Conservation (phyloP, 495 filamentous ascomycete genomes). For the Penicillium dipodomyicola region DNA sequence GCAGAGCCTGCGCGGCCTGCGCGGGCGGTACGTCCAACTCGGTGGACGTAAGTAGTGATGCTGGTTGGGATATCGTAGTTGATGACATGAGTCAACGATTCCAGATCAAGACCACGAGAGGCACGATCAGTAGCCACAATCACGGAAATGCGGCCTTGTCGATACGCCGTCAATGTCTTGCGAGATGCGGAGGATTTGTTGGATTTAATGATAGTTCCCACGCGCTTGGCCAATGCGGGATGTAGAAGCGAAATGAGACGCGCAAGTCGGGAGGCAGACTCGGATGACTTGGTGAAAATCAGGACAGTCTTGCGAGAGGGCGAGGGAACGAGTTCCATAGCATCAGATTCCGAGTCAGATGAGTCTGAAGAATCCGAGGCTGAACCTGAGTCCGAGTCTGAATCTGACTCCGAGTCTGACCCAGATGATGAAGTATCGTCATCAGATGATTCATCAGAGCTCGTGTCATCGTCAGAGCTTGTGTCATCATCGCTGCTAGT, state of each 20-base stretch:
- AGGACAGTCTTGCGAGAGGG: slow-evolving; percentile 50
- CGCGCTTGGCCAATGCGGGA: slow-evolving; percentile 53
- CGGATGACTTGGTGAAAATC: slow-evolving; percentile 87
- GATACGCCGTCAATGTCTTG: slow-evolving; percentile 62
- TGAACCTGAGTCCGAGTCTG: slow-evolving; percentile 24
- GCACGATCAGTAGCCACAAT: slow-evolving; percentile 90
- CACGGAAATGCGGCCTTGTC: slow-evolving; percentile 60
- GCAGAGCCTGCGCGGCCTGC: slow-evolving; percentile 74
- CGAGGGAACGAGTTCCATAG: slow-evolving; percentile 21
- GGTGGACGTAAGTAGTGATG: slow-evolving; percentile 82
- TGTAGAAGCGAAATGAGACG: slow-evolving; percentile 69
- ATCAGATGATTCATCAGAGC: slow-evolving; percentile 32
- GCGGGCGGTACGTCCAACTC: slow-evolving; percentile 86
- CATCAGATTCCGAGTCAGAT: slow-evolving; percentile 28
- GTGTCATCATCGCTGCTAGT: slow-evolving; percentile 28
- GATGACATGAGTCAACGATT: slow-evolving; percentile 74
- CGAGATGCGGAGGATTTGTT: slow-evolving; percentile 63
- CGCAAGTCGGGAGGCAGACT: slow-evolving; percentile 74
- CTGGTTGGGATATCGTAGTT: slow-evolving; percentile 91
- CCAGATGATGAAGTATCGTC: slow-evolving; percentile 28
- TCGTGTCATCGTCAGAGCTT: slow-evolving; percentile 26
- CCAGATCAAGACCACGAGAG: slow-evolving; percentile 86
- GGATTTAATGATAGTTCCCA: slow-evolving; percentile 73
- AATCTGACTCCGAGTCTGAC: slow-evolving; percentile 30
- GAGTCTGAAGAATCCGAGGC: slow-evolving; percentile 25